Conservation (phyloP, 805 yeast species). For the Yamadazyma sp. region DNA sequence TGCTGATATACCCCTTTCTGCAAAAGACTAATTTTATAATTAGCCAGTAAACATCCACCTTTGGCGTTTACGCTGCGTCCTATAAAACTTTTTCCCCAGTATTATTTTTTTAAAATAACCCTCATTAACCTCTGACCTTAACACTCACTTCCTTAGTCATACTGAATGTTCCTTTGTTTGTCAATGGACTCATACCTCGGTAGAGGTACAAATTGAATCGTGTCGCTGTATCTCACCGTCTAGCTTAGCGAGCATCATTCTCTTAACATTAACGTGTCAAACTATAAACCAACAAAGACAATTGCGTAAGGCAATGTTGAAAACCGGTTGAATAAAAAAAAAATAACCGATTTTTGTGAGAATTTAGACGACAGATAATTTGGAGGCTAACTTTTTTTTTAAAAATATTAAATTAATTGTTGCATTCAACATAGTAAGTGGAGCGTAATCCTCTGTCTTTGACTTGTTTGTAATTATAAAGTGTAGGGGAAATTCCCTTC, state of each 20-base stretch:
- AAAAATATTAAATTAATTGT: not conserved
- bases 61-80: no score
- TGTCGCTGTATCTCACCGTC: no score
- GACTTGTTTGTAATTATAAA: conserved; percentile 13
- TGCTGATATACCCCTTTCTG: conserved; percentile 3
- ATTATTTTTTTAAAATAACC: no score
- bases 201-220: no score
- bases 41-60: not conserved
- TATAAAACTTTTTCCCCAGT: no score
- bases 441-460: conserved; percentile 1
- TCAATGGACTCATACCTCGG: no score
- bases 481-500: conserved; percentile 8
- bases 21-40: not conserved
- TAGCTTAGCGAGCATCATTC: conserved; percentile 7
- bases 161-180: no score
- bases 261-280: conserved; percentile 4
- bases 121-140: no score
- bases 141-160: no score
- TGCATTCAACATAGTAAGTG: conserved; percentile 1
- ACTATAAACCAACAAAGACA: not conserved
- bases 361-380: conserved; percentile 8
- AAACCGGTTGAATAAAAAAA: conserved; percentile 2
- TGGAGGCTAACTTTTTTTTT: conserved; percentile 5
- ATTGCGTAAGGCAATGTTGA: conserved; percentile 4
- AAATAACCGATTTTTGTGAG: not conserved